These are phyloP conservation scores for Pulveroboletus sp. DNA, from an alignment of 768 basidiomycete species.

Conservation along the genomic window DNA sequence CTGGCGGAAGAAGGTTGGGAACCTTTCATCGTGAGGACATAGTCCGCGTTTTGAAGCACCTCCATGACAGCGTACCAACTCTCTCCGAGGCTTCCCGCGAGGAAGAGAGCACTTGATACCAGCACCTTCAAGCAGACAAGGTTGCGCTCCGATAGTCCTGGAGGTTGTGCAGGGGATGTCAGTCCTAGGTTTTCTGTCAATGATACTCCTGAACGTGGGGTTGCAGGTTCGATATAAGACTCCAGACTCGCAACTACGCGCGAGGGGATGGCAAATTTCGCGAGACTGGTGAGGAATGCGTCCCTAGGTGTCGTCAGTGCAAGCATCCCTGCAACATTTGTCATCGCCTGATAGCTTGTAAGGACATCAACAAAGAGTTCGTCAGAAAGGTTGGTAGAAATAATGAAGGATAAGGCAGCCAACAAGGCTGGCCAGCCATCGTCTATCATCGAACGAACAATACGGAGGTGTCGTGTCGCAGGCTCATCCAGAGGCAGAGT, in stretches of 20 bases:
- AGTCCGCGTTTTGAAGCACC: conserved; percentile 91
- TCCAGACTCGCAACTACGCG: conserved; percentile 85
- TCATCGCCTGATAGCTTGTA: conserved; percentile 76
- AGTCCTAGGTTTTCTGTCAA: conserved; percentile 70
- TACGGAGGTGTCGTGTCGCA: conserved; percentile 52
- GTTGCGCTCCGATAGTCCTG: conserved; percentile 84
- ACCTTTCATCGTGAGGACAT: conserved; percentile 71
- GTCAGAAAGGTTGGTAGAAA: conserved; percentile 88
- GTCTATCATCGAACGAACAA: conserved; percentile 75
- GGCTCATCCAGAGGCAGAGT: conserved; percentile 51
- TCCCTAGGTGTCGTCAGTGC: conserved; percentile 83
- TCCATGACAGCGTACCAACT: conserved; percentile 93
- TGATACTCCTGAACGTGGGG: conserved; percentile 54
- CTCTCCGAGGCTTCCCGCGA: conserved; percentile 81
- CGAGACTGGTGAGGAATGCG: conserved; percentile 84
- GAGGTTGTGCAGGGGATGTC: conserved; percentile 48
- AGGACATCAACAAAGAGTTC: conserved; percentile 87
- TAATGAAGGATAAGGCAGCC: conserved; percentile 84
- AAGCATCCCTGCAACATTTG: conserved; percentile 87
- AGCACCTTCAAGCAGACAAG: conserved; percentile 85
- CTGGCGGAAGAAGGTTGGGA: conserved; percentile 29
- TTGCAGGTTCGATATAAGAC: conserved; percentile 47
- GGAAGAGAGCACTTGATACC: conserved; percentile 69
- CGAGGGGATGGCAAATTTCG: conserved; percentile 91
- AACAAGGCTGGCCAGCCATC: conserved; percentile 91